Conservation (phyloP, 495 filamentous ascomycete genomes). For the Elasticomyces elasticus region DNA sequence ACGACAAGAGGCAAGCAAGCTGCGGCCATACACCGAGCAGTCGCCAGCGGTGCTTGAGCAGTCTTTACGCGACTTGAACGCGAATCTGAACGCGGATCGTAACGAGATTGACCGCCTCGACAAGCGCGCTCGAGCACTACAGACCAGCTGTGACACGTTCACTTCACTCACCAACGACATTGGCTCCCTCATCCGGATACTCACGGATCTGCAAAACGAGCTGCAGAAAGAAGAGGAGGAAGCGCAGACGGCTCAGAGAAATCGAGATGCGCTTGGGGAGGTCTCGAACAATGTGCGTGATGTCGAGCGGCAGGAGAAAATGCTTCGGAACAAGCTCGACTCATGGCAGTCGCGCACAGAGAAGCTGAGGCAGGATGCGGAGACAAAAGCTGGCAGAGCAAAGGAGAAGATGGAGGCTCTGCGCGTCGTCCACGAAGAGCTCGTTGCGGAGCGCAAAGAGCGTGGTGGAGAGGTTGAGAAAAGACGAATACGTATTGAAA, state of each 20-base stretch:
- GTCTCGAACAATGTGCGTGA: constrained; percentile 81
- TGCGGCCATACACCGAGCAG: constrained; percentile 84
- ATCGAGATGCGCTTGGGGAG: constrained; percentile 78
- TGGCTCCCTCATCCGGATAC: constrained; percentile 69
- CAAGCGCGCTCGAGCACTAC: constrained; percentile 73
- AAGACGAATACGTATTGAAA: constrained; percentile 82
- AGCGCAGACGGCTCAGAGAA: constrained; percentile 60
- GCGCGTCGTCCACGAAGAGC: constrained; percentile 62
- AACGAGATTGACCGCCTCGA: constrained; percentile 78
- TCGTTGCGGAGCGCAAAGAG: constrained; percentile 74
- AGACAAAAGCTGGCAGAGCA: constrained; percentile 67
- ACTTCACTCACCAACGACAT: constrained; percentile 73
- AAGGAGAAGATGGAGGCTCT: constrained; percentile 86
- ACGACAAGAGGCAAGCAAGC: constrained; percentile 71
- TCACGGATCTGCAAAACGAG: constrained; percentile 77
- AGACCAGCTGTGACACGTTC: constrained; percentile 85
- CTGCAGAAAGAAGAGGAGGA: constrained; percentile 86
- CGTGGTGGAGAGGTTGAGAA: constrained; percentile 86
- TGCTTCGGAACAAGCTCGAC: constrained; percentile 72
- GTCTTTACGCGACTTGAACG: constrained; percentile 68
- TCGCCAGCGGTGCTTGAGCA: constrained; percentile 72
- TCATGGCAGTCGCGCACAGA: constrained; percentile 80
- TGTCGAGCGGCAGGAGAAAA: constrained; percentile 73
- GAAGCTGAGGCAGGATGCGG: constrained; percentile 61
- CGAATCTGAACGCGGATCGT: constrained; percentile 65